Percentiles rank a stretch among this genome's conserved stretches.
Conservation (phyloP, 2,329 filamentous ascomycete genomes). For the Onygena corvina region DNA sequence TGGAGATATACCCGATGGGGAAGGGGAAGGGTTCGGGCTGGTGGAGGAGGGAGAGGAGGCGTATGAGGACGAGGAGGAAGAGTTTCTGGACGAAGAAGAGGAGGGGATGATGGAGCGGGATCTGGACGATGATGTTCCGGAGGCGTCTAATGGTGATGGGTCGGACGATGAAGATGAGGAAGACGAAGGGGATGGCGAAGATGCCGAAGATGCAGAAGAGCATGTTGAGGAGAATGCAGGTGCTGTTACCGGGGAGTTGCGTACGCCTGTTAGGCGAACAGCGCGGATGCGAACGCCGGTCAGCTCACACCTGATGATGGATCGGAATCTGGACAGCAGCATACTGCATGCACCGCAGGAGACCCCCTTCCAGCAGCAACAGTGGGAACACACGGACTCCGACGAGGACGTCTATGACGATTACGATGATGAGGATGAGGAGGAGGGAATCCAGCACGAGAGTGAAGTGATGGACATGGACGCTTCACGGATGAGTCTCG, state of each 20-base stretch:
- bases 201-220: conserved; percentile 47
- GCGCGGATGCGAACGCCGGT: conserved; percentile 17
- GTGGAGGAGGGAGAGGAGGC: conserved; percentile 35
- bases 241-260: conserved; percentile 47
- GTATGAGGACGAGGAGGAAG: conserved; percentile 44
- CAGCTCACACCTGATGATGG: conserved; percentile 37
- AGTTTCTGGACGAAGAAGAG: conserved; percentile 33
- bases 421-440: conserved; percentile 30
- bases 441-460: too few relatives aligned
- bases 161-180: conserved; percentile 28
- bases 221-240: conserved; percentile 45
- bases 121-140: conserved; percentile 13
- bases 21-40: conserved; percentile 22
- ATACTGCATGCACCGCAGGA: conserved; percentile 43
- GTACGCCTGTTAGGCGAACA: conserved; percentile 15
- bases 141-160: background rate
- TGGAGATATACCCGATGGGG: conserved; percentile 37
- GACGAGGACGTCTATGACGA: conserved; percentile 48
- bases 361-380: conserved; percentile 38
- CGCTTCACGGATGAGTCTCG: conserved; percentile 10
- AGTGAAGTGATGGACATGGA: conserved; percentile 9
- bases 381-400: conserved; percentile 68
- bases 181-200: conserved; percentile 26
- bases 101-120: conserved; percentile 17
- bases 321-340: conserved; percentile 57